Evolutionary conservation across 1,284 basidiomycete genomes (phyloP), one percentile per base, ranked within the genome.

Genomic region (Trichosporon ovoides): DNA sequence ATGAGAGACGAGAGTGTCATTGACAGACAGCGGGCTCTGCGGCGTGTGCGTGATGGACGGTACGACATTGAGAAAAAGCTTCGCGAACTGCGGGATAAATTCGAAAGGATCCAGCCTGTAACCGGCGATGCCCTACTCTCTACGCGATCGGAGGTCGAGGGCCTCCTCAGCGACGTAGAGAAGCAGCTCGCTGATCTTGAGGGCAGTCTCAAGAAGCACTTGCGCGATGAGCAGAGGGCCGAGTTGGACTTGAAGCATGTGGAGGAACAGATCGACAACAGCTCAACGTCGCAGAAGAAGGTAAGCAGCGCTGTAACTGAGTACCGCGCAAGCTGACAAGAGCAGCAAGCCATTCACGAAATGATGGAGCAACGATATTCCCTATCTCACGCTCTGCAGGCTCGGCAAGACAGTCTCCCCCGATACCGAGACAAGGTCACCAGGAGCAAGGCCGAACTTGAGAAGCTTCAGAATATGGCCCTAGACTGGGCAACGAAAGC

Each of bases 201-300:
- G 28, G 46, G 36, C 12, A 18, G 12, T 13, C 55, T 35, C 3
- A 28, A 50, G 14, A 37, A 33, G 4, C 31, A 19, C 5, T 5
- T 28, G 36, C n/a, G 31, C 2, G 57, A 38, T 11, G 50, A 49
- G 20, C 33, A 37, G 7, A 37, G 40, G 14, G 53, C 36, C 2
- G 36, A 53, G 36, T 10, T 36, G 2, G 38, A 52, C 7, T 24
- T 51, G 3, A 80, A 84, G 61, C 93, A 92, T 0, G 77, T 86
- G 3, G 85, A 89, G 58, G 73, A 80, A 4, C 89, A 95, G 59
- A 82, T 96, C 14, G 84, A 87, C 61, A 80, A 82, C 16, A 19
- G 31, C 5, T 7, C 52, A 14, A 20, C 28, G 13, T 16, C 19
- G 19, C 22, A 55, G 49, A 52, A 55, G 34, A 36, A 36, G 40